Base-by-base conservation (phyloP, 2,329 filamentous ascomycete species). In the Bimuria novae-zelandiae region DNA sequence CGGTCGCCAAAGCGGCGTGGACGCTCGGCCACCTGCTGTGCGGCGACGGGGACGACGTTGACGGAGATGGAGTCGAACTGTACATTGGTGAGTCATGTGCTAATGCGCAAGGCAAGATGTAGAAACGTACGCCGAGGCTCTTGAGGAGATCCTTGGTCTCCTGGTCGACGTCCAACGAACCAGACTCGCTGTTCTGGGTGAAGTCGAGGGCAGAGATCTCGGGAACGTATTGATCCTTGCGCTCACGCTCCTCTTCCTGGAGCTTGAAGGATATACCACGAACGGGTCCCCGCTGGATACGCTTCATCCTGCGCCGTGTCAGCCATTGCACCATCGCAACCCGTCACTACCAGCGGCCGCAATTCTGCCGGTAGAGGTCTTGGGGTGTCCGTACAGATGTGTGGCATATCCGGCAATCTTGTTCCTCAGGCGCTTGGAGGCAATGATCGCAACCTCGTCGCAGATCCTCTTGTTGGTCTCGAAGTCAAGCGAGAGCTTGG, bases 201-300 rank as follows among this genome's bases (percentile, higher is more conserved):
- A 97, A 96, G 86, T 99, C 94, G 77, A 99, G 89, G 76, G 94
- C 94, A 58, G 95, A 99, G 72, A 99, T 85, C 83, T 99, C 94
- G 76, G 94, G 94, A 67, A 99, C 94, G 84, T 97, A 99, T 85
- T 99, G 94, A 85, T 99, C 94, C 90, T 99, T 99, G 79, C 94
- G 89, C 84, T 99, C 94, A 86, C 94, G 91, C 89, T 99, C 94
- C 85, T 99, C 94, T 85, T 99, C 94, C 84, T 99, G 94, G 59
- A 99, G 90, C 88, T 99, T 99, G 92, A 99, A 99, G 81, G 95
- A 99, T 83, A 99, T 99, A 85, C 94, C 94, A 74, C 94, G 95
- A 81, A 99, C 94, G 67, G 94, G 94, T 67, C 94, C 94, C 79
- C 94, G 92, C 86, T 97, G 94, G 74, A 99, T 99, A 82, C 94